phyloP scores from a whole-genome alignment of 108 stramenopile genomes.

The Conticribra guillardii region DNA sequence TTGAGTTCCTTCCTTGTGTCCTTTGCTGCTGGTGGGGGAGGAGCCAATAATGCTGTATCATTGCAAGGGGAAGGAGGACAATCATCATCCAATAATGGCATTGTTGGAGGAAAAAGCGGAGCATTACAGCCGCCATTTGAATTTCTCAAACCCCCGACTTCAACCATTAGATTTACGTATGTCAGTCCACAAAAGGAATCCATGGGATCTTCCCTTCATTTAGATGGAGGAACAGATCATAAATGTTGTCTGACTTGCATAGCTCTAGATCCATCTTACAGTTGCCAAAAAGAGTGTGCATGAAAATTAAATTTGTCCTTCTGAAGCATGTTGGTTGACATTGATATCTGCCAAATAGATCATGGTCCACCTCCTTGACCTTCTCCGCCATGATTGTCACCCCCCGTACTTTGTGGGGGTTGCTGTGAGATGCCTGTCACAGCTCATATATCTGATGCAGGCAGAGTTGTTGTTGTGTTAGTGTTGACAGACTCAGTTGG shows the following conservation, averaged over 20 bases:
- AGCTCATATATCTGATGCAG: no score
- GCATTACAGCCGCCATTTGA: constrained; percentile 26
- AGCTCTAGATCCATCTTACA: constrained; percentile 75
- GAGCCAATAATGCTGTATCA: no score
- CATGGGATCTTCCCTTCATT: neutral
- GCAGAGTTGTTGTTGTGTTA: no score
- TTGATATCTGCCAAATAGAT: no score
- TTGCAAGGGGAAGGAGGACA: constrained; percentile 1
- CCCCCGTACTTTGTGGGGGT: no score
- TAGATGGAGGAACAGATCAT: no score
- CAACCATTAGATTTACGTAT: constrained; percentile 34
- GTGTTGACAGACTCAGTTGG: no score
- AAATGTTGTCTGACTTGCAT: constrained; percentile 54
- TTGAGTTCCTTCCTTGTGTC: neutral
- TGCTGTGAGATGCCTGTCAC: no score
- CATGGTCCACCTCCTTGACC: no score
- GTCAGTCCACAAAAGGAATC: constrained; percentile 8
- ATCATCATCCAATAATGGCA: neutral
- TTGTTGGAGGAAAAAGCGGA: constrained; percentile 1
- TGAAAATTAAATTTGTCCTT: no score
- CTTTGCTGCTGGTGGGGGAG: constrained; percentile 16
- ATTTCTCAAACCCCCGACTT: constrained; percentile 34
- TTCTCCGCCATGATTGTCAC: no score
- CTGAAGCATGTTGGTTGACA: no score
- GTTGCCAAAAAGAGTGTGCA: constrained; percentile 52